Evolutionary conservation across 2,329 filamentous ascomycete genomes (phyloP).

Genomic region (Nigrograna mackinnonii): DNA sequence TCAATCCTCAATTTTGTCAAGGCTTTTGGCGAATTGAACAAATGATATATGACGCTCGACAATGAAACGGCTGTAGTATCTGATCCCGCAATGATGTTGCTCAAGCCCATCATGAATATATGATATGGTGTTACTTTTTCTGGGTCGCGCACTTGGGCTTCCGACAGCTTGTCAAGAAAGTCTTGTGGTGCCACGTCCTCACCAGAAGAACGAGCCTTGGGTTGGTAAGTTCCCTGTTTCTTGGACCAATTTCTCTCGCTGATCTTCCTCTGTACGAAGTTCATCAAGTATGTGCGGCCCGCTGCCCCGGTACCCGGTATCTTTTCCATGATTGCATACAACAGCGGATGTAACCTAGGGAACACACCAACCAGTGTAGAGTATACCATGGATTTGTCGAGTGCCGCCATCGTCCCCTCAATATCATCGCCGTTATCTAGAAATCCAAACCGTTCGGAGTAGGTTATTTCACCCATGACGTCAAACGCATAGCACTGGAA

Average conservation of each 20-base stretch:
- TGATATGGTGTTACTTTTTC: constrained; percentile 9
- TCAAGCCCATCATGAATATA: constrained; percentile 28
- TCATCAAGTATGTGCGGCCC: constrained; percentile 24
- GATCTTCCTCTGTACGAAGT: constrained; percentile 9
- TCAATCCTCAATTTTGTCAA: constrained; percentile 18
- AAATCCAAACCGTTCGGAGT: constrained; percentile 42
- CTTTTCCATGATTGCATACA: constrained; percentile 24
- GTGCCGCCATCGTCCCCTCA: constrained; percentile 13
- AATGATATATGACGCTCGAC: constrained; percentile 16
- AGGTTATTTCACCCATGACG: constrained; percentile 46
- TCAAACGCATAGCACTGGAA: constrained; percentile 48
- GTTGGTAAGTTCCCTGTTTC: background rate
- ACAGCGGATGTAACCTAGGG: constrained; percentile 11
- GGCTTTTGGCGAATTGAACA: constrained; percentile 13
- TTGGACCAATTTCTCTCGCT: background rate
- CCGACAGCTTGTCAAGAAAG: constrained; percentile 24
- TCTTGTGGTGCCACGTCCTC: constrained; percentile 12
- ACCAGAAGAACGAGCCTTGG: background rate
- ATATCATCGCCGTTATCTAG: constrained; percentile 40
- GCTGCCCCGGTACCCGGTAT: constrained; percentile 19
- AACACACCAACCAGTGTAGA: constrained; percentile 28
- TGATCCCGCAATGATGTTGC: constrained; percentile 41
- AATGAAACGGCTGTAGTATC: constrained; percentile 47
- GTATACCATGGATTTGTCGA: constrained; percentile 20
- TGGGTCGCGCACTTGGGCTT: constrained; percentile 10